Evolutionary conservation across 805 yeast genomes (phyloP).

Genomic region (Suhomyces canberraensis): DNA sequence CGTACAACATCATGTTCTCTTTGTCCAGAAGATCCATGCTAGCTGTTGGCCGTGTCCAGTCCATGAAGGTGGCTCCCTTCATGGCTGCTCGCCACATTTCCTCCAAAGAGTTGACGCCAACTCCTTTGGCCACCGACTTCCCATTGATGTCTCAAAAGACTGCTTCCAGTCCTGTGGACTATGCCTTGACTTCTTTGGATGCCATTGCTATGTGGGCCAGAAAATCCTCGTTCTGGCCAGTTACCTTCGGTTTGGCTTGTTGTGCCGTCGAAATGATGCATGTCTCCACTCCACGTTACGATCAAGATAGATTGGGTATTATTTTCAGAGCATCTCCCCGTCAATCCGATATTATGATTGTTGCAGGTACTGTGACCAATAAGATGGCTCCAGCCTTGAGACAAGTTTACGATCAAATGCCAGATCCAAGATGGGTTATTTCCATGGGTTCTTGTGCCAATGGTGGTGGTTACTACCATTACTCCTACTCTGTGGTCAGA

Average conservation of each 20-base stretch:
- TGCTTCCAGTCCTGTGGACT: conserved; percentile 59
- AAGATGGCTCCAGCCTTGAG: conserved; percentile 93
- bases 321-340: conserved; percentile 93
- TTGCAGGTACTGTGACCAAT: conserved; percentile 87
- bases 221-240: conserved; percentile 91
- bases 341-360: conserved; percentile 89
- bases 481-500: conserved; percentile 82
- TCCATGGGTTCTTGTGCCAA: conserved; percentile 94
- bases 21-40: conserved; percentile 25
- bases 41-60: conserved; percentile 16
- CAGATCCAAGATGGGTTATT: conserved; percentile 91
- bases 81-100: conserved; percentile 25
- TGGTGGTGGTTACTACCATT: conserved; percentile 92
- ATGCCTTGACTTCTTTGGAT: conserved; percentile 78
- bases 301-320: conserved; percentile 88
- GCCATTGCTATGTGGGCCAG: conserved; percentile 88
- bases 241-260: conserved; percentile 87
- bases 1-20: conserved; percentile 22
- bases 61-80: conserved; percentile 14
- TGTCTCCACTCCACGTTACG: conserved; percentile 85
- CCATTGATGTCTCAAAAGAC: conserved; percentile 68
- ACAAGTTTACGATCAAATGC: conserved; percentile 93
- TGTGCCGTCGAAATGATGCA: conserved; percentile 97
- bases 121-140: conserved; percentile 57
- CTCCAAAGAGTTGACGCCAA: conserved; percentile 47